Base-by-base conservation (phyloP, 1,284 basidiomycete species). In the Pseudozyma sp. region DNA sequence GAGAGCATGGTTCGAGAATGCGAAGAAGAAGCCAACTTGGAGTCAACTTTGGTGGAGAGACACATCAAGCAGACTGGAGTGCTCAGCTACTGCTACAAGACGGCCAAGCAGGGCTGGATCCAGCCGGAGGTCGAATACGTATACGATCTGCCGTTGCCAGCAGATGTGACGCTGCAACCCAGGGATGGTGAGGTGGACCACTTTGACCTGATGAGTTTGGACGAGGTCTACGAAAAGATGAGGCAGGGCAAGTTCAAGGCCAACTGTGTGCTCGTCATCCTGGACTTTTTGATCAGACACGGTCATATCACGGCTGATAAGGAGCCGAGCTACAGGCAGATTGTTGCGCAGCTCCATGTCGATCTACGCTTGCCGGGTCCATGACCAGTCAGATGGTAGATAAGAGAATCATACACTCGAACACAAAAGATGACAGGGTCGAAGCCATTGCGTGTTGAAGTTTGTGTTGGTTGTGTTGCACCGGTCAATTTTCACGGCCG, bases 141-240 rank as follows among this genome's bases (percentile, higher is more conserved):
- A 8, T 84, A 84, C 64, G 83, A 83, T 42, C 60, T 84, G 18
- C 59, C 63, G 1, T 52, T 84, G 36, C 80, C 83, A 1, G 25
- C 70, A 1, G 72, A 77, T 40, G 85, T 93, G 70, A 86, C 88
- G 44, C 92, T 93, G 0, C 88, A 87, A 51, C 95, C 95, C 0
- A 88, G 90, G 42, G 96, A 98, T 76, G 94, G 93, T 36, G 96
- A 98, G 84, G 95, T 97, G 5, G 94, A 97, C 82, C 91, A 89
- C 1, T 98, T 97, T 79, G 90, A 92, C 50, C 73, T 86, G 16
- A 70, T 86, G 64, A 57, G 55, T 9, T 45, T 83, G 5, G 76
- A 80, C 5, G 71, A 85, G 49, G 70, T 85, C 36, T 42, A 79
- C 47, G 52, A 64, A 5, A 61, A 55, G 54, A 78, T 85, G 74